Percentiles rank a stretch among this genome's conserved stretches.
phyloP scores from a whole-genome alignment of 768 basidiomycete genomes.

The Suillus lakei region DNA sequence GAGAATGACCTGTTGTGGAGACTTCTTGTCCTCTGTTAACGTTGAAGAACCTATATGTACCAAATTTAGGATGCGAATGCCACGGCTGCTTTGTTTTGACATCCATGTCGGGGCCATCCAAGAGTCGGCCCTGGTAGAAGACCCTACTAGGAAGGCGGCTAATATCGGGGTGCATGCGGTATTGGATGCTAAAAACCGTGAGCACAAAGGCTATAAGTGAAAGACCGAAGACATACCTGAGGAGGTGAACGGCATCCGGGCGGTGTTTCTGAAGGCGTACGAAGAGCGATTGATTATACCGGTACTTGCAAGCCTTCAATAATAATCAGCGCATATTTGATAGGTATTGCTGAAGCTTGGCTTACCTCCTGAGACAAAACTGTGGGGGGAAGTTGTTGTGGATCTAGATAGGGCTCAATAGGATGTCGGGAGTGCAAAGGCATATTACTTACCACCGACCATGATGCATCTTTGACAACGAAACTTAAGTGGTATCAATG shows the following conservation, averaged over 20 bases:
- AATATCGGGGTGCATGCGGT: conserved; percentile 99
- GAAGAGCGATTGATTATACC: conserved; percentile 92
- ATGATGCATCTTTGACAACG: conserved; percentile 82
- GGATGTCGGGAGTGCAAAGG: background rate
- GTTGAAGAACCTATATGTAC: conserved; percentile 90
- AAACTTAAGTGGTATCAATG: conserved; percentile 94
- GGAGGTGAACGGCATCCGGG: conserved; percentile 85
- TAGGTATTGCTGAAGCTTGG: conserved; percentile 30
- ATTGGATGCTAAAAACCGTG: conserved; percentile 78
- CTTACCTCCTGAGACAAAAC: conserved; percentile 67
- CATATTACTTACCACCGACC: conserved; percentile 72
- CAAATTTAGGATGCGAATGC: conserved; percentile 80
- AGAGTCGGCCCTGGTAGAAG: conserved; percentile 82
- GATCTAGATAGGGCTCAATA: conserved; percentile 49
- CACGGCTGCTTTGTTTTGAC: conserved; percentile 81
- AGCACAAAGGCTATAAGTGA: conserved; percentile 4
- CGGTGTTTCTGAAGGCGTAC: conserved; percentile 84
- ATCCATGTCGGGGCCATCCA: conserved; percentile 91
- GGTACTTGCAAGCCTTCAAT: conserved; percentile 62
- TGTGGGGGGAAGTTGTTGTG: conserved; percentile 96
- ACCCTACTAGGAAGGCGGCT: conserved; percentile 85
- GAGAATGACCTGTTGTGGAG: conserved; percentile 60
- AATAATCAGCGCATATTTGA: conserved; percentile 14
- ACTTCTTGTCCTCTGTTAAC: conserved; percentile 70
- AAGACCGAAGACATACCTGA: conserved; percentile 61